Evolutionary conservation across 345 rosid species (phyloP), one percentile per base, ranked within the genome.

Genomic region (Populus deltoides): DNA sequence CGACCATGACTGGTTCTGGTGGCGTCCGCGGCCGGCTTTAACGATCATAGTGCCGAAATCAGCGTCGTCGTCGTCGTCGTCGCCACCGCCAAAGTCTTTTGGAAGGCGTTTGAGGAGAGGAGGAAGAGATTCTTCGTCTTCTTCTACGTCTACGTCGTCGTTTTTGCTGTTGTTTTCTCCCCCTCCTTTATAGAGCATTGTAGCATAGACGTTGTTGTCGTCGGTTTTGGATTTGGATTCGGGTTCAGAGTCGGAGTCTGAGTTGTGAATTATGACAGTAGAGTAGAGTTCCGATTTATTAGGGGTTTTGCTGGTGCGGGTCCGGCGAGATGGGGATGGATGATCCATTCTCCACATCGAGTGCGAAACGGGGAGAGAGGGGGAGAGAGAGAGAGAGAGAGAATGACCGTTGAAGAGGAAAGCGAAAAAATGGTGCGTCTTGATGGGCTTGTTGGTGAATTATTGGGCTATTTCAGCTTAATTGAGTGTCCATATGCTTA

Each of bases 71-170:
- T 85, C 85, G 38, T 62, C 90, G 66, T 89, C 97, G 80, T 85
- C 90, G 31, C 88, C 92, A 45, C 96, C 94, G 1, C 97, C 99
- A 76, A 93, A 92, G 82, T 92, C 98, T 70, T 92, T 96, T 62
- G 97, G 95, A 9, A 96, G 93, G 82, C 89, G 94, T 76, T 90
- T 91, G 83, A 96, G 93, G 13, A 96, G 97, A 22, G 93, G 95
- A 71, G 99, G 99, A 66, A 92, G 92, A 39, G 88, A 76, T 25
- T 91, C 83, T 38, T 94, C 92, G 70, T 92, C 91, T 18, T 95
- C 97, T 5, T 55, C 77, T 29, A 31, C 73, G 62, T 67, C 41
- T 63, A 36, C 47, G 35, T 61, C 78, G 45, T 41, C 45, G 45
- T 41, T 10, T 41, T 41, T 41, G 13, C 45, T 41, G 45, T 10